phyloP scores from a whole-genome alignment of 306 rosid species.

The Malus domestica region DNA sequence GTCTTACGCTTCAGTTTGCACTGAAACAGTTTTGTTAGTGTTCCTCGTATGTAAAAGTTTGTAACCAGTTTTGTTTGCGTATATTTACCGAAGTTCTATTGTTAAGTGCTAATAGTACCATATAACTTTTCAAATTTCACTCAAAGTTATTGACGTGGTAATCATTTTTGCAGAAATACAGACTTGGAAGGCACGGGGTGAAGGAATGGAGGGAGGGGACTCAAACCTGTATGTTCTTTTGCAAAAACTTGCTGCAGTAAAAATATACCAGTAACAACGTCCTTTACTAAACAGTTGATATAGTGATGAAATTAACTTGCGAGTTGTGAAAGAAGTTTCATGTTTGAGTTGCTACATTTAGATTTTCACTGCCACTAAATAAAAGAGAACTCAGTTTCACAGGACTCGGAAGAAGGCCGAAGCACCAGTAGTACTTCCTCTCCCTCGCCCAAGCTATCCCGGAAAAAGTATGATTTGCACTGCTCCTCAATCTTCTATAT shows the following conservation, averaged over 20 bases:
- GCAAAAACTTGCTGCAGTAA: neutral
- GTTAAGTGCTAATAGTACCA: neutral
- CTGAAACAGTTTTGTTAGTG: neutral
- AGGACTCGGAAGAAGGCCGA: neutral
- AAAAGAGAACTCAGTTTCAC: neutral
- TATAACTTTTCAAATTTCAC: neutral
- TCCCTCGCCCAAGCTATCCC: neutral
- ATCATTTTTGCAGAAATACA: constrained; percentile 13
- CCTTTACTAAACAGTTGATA: neutral
- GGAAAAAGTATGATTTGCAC: neutral
- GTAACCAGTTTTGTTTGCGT: neutral
- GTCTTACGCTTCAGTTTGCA: neutral
- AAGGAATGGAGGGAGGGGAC: constrained; percentile 9
- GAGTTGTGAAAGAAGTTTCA: neutral
- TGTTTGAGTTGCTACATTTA: neutral
- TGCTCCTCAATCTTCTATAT: neutral
- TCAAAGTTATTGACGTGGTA: neutral
- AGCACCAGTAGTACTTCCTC: neutral
- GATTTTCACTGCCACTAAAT: neutral
- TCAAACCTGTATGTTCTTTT: neutral
- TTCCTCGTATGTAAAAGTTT: neutral
- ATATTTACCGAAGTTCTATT: neutral
- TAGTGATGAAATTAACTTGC: neutral
- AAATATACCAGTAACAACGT: neutral
- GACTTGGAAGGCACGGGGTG: constrained; percentile 7